Evolutionary conservation across 176 grass and related monocot species (phyloP).

Genomic region (Carex pumila): DNA sequence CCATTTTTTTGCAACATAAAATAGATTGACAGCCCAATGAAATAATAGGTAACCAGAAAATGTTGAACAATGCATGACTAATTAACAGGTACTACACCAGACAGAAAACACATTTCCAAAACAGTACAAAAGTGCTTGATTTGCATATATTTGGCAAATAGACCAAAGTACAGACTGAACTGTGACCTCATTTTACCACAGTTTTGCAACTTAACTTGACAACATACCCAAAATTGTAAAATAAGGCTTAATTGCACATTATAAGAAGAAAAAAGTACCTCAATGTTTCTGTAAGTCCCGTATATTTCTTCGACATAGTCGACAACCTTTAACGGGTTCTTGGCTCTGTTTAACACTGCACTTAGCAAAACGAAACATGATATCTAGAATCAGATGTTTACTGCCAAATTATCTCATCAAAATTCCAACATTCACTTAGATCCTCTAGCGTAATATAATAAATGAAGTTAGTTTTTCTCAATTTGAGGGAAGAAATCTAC

Average conservation of each 20-base stretch:
- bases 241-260: too few species aligned
- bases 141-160: background rate
- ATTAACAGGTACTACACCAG: background rate
- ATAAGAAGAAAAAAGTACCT: constrained; percentile 32
- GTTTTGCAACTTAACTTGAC: background rate
- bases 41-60: background rate
- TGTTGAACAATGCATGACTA: background rate
- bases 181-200: background rate
- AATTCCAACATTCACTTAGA: background rate
- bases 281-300: constrained; percentile 54
- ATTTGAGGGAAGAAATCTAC: constrained; percentile 18
- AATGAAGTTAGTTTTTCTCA: background rate
- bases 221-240: too few species aligned
- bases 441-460: background rate
- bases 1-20: background rate
- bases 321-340: constrained; percentile 50
- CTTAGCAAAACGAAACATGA: background rate
- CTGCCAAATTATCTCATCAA: background rate
- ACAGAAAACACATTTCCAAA: background rate
- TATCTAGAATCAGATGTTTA: background rate
- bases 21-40: background rate
- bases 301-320: constrained; percentile 81
- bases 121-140: background rate
- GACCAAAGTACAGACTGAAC: background rate
- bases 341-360: background rate